Evolutionary conservation across 2,329 filamentous ascomycete species (phyloP).

Genomic region (Pyricularia sp.): DNA sequence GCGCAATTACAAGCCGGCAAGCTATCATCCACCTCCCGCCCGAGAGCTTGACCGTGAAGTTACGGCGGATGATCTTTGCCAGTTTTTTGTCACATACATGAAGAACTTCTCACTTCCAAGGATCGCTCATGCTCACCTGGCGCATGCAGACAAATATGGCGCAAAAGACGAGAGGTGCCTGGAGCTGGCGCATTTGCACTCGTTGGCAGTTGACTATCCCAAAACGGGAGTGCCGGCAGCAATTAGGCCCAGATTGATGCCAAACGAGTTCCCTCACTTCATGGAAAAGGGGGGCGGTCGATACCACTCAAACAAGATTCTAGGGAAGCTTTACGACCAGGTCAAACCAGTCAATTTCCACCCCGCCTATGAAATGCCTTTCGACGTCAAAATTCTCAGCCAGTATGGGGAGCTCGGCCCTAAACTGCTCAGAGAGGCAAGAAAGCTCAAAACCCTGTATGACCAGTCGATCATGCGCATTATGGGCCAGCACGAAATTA

Average conservation of each 20-base stretch:
- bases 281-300: constrained; percentile 59
- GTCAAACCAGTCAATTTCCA: constrained; percentile 59
- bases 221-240: constrained; percentile 77
- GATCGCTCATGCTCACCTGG: constrained; percentile 78
- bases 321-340: constrained; percentile 77
- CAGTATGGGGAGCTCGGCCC: constrained; percentile 31
- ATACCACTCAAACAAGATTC: constrained; percentile 61
- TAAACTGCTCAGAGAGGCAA: constrained; percentile 49
- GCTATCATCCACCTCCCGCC: constrained; percentile 54
- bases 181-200: constrained; percentile 71
- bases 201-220: constrained; percentile 85
- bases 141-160: constrained; percentile 60
- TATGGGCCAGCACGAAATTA: constrained; percentile 76
- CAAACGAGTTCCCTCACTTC: constrained; percentile 70
- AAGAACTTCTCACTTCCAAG: constrained; percentile 74
- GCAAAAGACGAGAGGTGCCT: constrained; percentile 63
- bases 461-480: constrained; percentile 68
- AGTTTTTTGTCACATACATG: constrained; percentile 89
- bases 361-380: constrained; percentile 61
- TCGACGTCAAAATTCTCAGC: constrained; percentile 66
- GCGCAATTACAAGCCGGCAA: constrained; percentile 72
- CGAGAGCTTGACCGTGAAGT: constrained; percentile 51
- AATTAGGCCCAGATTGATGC: constrained; percentile 50
- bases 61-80: constrained; percentile 60
- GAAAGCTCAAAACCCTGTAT: constrained; percentile 64